Percentiles rank a stretch among this genome's conserved stretches.
Conservation (phyloP, 2,329 filamentous ascomycete genomes). For the Microsporum ferrugineum region DNA sequence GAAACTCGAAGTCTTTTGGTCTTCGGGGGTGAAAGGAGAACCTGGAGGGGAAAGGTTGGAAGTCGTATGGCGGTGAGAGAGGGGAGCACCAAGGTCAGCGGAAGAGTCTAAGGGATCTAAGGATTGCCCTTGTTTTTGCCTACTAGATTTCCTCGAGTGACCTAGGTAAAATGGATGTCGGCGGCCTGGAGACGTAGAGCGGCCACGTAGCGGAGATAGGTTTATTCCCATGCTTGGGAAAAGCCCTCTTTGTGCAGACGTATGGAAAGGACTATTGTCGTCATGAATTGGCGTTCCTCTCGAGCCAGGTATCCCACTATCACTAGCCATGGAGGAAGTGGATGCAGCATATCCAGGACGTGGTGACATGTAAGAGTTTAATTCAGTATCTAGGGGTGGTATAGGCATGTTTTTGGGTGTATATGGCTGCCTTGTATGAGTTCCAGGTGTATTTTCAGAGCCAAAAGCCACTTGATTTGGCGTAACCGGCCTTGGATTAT, state of each 20-base stretch:
- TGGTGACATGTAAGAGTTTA: neutral
- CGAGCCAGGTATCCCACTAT: neutral
- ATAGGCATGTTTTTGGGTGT: neutral
- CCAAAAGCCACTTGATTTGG: neutral
- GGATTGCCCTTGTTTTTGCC: neutral
- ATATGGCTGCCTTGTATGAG: neutral
- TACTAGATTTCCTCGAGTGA: neutral
- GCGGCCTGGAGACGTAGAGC: slow-evolving; percentile 47
- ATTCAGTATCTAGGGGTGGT: slow-evolving; percentile 7
- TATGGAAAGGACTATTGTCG: neutral
- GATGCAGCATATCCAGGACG: slow-evolving; percentile 5
- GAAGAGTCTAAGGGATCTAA: neutral
- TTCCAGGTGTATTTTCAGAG: neutral
- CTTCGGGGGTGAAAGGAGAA: neutral
- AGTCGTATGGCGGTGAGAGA: neutral
- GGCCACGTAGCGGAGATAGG: slow-evolving; percentile 51
- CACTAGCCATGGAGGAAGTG: slow-evolving; percentile 5
- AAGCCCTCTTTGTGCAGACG: neutral
- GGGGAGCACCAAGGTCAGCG: neutral
- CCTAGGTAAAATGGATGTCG: slow-evolving; percentile 11
- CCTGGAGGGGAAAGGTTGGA: neutral
- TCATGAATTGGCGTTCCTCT: neutral
- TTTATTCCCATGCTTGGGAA: slow-evolving; percentile 52
- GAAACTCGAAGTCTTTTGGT: neutral
- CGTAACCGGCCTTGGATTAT: neutral